Evolutionary conservation across 2,329 filamentous ascomycete species (phyloP), one percentile per base, ranked within the genome.

Genomic region (Colletotrichum chlorophyti): DNA sequence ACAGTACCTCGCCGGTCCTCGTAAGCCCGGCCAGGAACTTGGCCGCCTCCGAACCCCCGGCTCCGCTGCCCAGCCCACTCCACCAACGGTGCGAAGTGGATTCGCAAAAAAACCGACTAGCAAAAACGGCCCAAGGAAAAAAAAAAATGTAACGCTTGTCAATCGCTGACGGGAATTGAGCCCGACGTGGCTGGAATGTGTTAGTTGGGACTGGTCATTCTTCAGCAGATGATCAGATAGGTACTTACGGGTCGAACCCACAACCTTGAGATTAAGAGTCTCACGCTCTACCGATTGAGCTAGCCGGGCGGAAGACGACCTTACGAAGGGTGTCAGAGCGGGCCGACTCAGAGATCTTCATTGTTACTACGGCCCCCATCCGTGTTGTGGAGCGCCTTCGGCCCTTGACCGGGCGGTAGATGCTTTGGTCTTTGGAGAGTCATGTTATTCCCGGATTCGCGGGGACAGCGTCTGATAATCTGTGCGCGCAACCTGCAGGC

Each of bases 271-370:
- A 80, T 81, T 83, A 83, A 83, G 85, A 88, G 85, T 87, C 85
- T 86, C 80, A 87, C 85, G 84, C 84, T 88, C 85, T 88, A 87
- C 83, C 82, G 82, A 86, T 86, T 85, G 83, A 86, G 83, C 83
- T 86, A 86, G 79, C 80, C 79, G 76, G 80, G 79, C 79, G n/a
- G n/a, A n/a, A 41, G n/a, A 23, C 45, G 29, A 15, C 29, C 10
- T 58, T 40, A n/a, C n/a, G n/a, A n/a, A n/a, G n/a, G n/a, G n/a
- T n/a, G n/a, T n/a, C n/a, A n/a, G n/a, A n/a, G n/a, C n/a, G n/a
- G n/a, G n/a, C n/a, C n/a, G n/a, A n/a, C n/a, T n/a, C n/a, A n/a
- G n/a, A n/a, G n/a, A n/a, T n/a, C n/a, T n/a, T n/a, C n/a, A n/a
- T n/a, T n/a, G n/a, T n/a, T n/a, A n/a, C n/a, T n/a, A n/a, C n/a